phyloP scores from a whole-genome alignment of 2,329 filamentous ascomycete genomes.

The Fusarium torreyae region DNA sequence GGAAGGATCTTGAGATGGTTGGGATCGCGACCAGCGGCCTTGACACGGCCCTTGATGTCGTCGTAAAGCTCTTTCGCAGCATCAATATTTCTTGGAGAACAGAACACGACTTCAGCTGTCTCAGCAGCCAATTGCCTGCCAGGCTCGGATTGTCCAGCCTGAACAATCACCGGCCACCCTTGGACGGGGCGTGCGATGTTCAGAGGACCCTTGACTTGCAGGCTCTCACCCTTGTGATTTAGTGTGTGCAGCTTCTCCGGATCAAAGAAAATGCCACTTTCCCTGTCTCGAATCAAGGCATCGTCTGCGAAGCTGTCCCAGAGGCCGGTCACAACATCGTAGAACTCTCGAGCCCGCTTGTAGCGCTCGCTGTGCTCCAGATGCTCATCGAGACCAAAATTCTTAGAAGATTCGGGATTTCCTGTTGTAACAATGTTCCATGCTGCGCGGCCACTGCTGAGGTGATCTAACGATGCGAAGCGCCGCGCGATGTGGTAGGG shows the following conservation, averaged over 20 bases:
- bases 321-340: neutral
- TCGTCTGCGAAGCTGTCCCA: neutral
- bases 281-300: conserved; percentile 57
- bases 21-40: conserved; percentile 60
- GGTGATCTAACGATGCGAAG: neutral
- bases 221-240: conserved; percentile 62
- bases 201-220: conserved; percentile 55
- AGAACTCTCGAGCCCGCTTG: neutral
- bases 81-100: neutral
- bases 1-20: conserved; percentile 67
- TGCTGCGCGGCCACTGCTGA: neutral
- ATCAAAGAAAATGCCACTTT: conserved; percentile 65
- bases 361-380: neutral
- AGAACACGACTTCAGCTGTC: neutral
- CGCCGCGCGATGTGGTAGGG: conserved; percentile 65
- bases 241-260: conserved; percentile 67
- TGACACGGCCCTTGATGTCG: conserved; percentile 56
- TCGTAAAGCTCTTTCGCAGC: neutral
- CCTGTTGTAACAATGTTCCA: neutral
- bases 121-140: neutral
- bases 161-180: conserved; percentile 70
- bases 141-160: conserved; percentile 62
- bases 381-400: neutral
- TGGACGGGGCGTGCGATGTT: conserved; percentile 68
- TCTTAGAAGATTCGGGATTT: neutral